Evolutionary conservation across 805 yeast genomes (phyloP).

Genomic region (Lachancea dasiensis): DNA sequence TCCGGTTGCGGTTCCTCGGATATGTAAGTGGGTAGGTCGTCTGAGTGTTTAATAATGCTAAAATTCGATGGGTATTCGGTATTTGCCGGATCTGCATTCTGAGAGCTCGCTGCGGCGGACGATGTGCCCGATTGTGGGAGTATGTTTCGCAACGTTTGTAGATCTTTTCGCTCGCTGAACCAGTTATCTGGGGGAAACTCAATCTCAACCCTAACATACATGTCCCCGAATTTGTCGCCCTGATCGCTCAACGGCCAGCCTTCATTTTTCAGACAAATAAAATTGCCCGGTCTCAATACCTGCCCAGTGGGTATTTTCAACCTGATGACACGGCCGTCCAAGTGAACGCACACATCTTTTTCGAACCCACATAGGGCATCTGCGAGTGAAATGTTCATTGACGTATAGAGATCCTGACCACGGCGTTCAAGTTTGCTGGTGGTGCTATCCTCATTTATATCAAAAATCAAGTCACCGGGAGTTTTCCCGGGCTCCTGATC

Average conservation of each 20-base stretch:
- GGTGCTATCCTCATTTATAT: conserved; percentile 42
- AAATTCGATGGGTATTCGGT: conserved; percentile 28
- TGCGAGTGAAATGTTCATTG: conserved; percentile 54
- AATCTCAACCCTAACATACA: conserved; percentile 63
- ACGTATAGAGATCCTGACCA: conserved; percentile 59
- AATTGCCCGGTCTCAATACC: conserved; percentile 74
- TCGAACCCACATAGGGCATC: conserved; percentile 85
- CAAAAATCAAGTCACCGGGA: conserved; percentile 74
- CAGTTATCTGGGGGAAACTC: conserved; percentile 83
- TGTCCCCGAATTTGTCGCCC: conserved; percentile 50
- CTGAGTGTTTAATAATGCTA: conserved; percentile 18
- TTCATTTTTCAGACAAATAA: conserved; percentile 56
- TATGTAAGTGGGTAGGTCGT: conserved; percentile 24
- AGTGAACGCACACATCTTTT: conserved; percentile 55
- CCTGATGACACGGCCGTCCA: conserved; percentile 72
- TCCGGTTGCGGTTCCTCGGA: conserved; percentile 13
- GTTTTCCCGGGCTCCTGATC: conserved; percentile 68
- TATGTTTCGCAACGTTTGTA: conserved; percentile 46
- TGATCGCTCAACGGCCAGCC: conserved; percentile 68
- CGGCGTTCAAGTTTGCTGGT: conserved; percentile 49
- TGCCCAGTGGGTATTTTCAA: conserved; percentile 68
- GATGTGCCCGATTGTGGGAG: conserved; percentile 38
- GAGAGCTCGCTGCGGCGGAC: conserved; percentile 2
- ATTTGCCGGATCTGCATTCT: conserved; percentile 22
- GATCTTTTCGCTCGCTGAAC: conserved; percentile 69